Percentiles rank a stretch among this genome's conserved stretches.
Evolutionary conservation across 768 basidiomycete genomes (phyloP).

Genomic region (Mycena sanguinolenta): DNA sequence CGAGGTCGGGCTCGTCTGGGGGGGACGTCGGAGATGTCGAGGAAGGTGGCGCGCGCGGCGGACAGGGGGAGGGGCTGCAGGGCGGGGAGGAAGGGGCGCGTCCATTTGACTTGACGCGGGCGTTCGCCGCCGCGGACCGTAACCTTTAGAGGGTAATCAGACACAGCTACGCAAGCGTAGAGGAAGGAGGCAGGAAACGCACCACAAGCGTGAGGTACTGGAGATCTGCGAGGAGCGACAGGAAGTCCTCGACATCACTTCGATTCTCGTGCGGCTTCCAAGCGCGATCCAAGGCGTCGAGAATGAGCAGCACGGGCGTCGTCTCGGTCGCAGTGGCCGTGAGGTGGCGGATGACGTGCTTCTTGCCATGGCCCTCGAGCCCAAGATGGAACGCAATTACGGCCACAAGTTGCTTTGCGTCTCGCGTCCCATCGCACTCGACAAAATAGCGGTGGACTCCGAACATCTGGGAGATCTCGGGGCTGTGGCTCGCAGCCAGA

Average conservation of each 20-base stretch:
- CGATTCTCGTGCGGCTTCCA: constrained; percentile 22
- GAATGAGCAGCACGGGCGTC: constrained; percentile 16
- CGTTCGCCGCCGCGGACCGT: constrained; percentile 30
- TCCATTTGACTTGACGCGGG: constrained; percentile 35
- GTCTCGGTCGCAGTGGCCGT: not conserved
- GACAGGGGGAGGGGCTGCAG: constrained; percentile 11
- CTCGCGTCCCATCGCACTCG: constrained; percentile 18
- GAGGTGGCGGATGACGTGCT: constrained; percentile 16
- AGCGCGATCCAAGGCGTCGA: constrained; percentile 26
- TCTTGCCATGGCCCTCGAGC: constrained; percentile 9
- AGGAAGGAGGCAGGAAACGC: not conserved
- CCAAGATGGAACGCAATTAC: not conserved
- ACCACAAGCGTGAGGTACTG: constrained; percentile 31
- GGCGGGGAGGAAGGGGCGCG: constrained; percentile 32
- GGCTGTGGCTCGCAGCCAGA: constrained; percentile 18
- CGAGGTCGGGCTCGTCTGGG: constrained; percentile 27
- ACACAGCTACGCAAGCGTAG: not conserved
- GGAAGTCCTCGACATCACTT: constrained; percentile 25
- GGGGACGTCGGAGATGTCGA: constrained; percentile 35
- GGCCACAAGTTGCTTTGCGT: constrained; percentile 13
- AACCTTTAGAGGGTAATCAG: constrained; percentile 4
- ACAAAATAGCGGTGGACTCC: constrained; percentile 15
- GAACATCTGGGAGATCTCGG: constrained; percentile 9
- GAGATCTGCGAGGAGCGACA: constrained; percentile 29
- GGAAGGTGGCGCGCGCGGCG: constrained; percentile 32